These are phyloP conservation scores for Arabis alpina DNA, from an alignment of 345 rosid genomes.

Conservation along the genomic window DNA sequence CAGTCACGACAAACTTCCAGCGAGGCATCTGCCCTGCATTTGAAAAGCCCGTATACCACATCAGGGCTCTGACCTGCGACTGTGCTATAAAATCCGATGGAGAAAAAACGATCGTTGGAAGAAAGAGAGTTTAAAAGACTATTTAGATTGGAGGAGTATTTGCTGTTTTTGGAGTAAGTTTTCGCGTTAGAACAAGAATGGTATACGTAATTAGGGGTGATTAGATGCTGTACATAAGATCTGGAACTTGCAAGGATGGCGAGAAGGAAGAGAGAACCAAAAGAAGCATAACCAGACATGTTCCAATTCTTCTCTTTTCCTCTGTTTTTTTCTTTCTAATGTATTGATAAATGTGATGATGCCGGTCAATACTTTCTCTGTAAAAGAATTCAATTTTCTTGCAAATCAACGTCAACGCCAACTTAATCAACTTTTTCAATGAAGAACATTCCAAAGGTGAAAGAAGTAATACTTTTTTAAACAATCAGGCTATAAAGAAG, in stretches of 20 bases:
- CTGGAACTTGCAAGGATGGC: slow-evolving; percentile 4
- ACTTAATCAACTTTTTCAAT: too few species aligned
- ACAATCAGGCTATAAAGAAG: too few species aligned
- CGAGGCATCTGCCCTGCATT: slow-evolving; percentile 40
- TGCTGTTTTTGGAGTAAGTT: slow-evolving; percentile 44
- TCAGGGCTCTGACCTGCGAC: slow-evolving; percentile 28
- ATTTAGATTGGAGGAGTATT: slow-evolving; percentile 45
- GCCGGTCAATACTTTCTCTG: too few species aligned
- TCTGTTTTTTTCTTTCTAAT: background rate
- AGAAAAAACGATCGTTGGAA: slow-evolving; percentile 2
- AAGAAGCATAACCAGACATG: background rate
- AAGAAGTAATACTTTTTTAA: too few species aligned
- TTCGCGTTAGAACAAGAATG: slow-evolving; percentile 12
- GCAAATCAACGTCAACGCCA: too few species aligned
- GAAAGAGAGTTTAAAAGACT: slow-evolving; percentile 40
- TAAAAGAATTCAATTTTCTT: too few species aligned
- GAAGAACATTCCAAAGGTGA: too few species aligned
- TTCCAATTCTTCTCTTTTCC: background rate
- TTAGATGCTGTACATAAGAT: slow-evolving; percentile 21
- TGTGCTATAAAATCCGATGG: slow-evolving; percentile 29
- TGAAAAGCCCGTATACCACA: slow-evolving; percentile 40
- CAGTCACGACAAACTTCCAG: background rate
- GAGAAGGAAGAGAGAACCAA: background rate
- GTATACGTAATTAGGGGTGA: background rate
- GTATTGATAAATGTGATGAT: too few species aligned